Evolutionary conservation across 2,329 filamentous ascomycete genomes (phyloP).

Genomic region (Ophiosphaerella herpotricha): DNA sequence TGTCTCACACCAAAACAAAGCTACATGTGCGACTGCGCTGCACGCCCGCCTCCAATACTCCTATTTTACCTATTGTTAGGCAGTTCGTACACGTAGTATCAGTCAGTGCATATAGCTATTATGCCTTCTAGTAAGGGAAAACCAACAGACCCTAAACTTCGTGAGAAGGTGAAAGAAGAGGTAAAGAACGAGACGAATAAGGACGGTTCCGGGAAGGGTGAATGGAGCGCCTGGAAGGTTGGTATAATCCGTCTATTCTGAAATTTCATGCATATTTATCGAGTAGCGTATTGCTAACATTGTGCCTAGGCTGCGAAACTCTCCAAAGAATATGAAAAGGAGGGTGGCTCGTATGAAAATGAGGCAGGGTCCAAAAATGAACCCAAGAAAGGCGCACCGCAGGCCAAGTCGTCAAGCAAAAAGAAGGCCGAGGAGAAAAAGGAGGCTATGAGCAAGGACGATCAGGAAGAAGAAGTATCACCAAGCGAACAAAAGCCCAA

Average conservation of each 20-base stretch:
- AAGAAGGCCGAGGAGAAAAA: constrained; percentile 27
- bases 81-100: background rate
- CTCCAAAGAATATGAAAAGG: constrained; percentile 50
- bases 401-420: constrained; percentile 37
- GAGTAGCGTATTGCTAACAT: background rate
- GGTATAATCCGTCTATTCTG: background rate
- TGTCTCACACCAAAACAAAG: constrained; percentile 19
- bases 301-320: constrained; percentile 45
- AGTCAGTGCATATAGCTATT: constrained; percentile 1
- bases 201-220: constrained; percentile 52
- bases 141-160: constrained; percentile 51
- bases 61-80: background rate
- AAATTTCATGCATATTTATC: background rate
- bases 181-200: constrained; percentile 53
- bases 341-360: constrained; percentile 48
- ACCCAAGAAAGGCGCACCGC: constrained; percentile 49
- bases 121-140: constrained; percentile 53
- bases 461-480: constrained; percentile 17
- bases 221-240: constrained; percentile 56
- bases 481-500: constrained; percentile 28
- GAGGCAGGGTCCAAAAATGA: too few relatives aligned
- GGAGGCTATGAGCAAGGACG: constrained; percentile 7
- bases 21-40: constrained; percentile 3
- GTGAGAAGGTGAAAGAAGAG: constrained; percentile 53
- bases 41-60: background rate